Evolutionary conservation across 2,329 filamentous ascomycete genomes (phyloP).

Genomic region (Gnomoniopsis smithogilvyi): DNA sequence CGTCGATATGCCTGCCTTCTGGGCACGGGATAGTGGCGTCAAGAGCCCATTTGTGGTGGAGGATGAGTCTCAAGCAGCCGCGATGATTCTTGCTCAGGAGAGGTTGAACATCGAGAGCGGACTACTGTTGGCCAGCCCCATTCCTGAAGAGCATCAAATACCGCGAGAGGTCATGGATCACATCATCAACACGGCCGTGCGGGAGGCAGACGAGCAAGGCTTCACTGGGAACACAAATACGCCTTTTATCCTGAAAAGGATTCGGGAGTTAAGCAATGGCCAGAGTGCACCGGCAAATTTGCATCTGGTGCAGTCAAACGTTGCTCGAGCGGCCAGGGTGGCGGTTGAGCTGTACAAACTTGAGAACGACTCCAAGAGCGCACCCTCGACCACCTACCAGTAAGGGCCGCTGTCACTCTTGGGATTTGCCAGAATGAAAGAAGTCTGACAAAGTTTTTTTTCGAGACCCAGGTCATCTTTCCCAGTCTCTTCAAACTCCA

Average conservation of each 20-base stretch:
- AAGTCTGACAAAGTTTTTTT: not conserved
- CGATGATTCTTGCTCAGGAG: conserved; percentile 81
- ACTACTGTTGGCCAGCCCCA: conserved; percentile 84
- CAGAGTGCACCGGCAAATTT: conserved; percentile 73
- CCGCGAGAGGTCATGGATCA: conserved; percentile 67
- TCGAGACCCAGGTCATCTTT: conserved; percentile 2
- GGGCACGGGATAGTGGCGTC: conserved; percentile 80
- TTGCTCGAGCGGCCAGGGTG: conserved; percentile 52
- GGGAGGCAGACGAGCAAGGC: conserved; percentile 61
- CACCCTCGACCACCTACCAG: conserved; percentile 5
- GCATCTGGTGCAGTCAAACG: conserved; percentile 54
- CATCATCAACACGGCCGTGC: conserved; percentile 66
- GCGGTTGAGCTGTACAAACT: conserved; percentile 50
- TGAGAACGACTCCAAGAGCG: conserved; percentile 25
- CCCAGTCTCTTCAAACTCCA: not conserved
- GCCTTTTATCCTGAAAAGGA: conserved; percentile 75
- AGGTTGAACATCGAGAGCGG: conserved; percentile 72
- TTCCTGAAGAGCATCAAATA: conserved; percentile 68
- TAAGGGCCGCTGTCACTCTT: conserved; percentile 6
- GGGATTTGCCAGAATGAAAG: not conserved
- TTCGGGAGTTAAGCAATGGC: conserved; percentile 73
- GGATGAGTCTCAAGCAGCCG: conserved; percentile 78
- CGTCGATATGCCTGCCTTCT: conserved; percentile 91
- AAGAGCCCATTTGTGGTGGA: conserved; percentile 73
- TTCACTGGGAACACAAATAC: conserved; percentile 76